Evolutionary conservation across 345 rosid species (phyloP).

Genomic region (Brassica napus): DNA sequence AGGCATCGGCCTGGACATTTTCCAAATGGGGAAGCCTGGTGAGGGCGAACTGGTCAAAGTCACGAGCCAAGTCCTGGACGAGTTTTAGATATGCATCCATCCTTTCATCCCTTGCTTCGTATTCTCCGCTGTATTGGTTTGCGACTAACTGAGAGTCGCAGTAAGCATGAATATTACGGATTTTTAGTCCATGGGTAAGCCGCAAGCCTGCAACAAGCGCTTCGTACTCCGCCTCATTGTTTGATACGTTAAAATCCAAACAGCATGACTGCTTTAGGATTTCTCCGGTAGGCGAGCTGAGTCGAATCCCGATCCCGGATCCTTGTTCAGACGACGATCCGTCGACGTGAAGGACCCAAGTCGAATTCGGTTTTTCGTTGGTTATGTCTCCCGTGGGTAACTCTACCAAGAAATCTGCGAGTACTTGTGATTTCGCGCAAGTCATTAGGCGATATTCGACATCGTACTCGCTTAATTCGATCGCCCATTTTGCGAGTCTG

Average conservation of each 20-base stretch:
- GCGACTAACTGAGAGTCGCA: neutral
- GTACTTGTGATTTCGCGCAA: no score
- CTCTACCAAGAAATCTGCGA: neutral
- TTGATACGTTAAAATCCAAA: no score
- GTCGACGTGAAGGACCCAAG: no score
- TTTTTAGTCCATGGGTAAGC: neutral
- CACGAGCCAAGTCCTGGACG: neutral
- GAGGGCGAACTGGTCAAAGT: neutral
- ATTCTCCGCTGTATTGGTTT: neutral
- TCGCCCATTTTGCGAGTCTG: no score
- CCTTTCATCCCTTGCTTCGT: neutral
- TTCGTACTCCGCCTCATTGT: no score
- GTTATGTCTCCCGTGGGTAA: neutral
- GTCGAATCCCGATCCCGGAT: no score
- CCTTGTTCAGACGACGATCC: no score
- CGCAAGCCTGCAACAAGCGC: no score
- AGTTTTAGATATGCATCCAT: neutral
- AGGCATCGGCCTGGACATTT: neutral
- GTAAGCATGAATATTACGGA: neutral
- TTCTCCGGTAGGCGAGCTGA: no score
- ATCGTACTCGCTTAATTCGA: no score
- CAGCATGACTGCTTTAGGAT: no score
- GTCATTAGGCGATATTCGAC: no score
- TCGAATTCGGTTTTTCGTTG: neutral
- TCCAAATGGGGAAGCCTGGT: neutral